A percentile compares a stretch with the other conserved stretches of the same genome.
Evolutionary conservation across 208 protist genomes (phyloP).

Genomic region (Wallacemonas rigidus): DNA sequence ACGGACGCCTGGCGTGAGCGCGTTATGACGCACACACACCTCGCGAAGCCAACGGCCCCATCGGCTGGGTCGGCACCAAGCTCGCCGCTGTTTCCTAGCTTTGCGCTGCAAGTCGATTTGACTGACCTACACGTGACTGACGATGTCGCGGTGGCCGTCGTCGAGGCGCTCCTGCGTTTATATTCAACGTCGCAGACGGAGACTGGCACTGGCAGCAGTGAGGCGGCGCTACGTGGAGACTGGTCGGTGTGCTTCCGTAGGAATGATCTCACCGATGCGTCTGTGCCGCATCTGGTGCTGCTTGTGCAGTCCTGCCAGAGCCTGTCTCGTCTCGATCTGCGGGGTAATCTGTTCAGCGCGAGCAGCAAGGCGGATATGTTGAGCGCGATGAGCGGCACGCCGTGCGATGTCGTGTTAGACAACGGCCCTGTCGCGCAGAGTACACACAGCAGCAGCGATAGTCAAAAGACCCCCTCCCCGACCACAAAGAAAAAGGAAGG

Average conservation of each 20-base stretch:
- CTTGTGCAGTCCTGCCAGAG: slow-evolving; percentile 42
- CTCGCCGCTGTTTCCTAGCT: background rate
- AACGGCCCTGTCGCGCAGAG: slow-evolving; percentile 1
- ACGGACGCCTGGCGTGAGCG: slow-evolving; percentile 23
- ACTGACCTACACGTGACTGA: slow-evolving; percentile 40
- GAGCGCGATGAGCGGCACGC: slow-evolving; percentile 13
- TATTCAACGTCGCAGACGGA: slow-evolving; percentile 11
- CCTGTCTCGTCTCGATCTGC: slow-evolving; percentile 43
- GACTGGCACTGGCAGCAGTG: slow-evolving; percentile 11
- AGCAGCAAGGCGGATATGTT: slow-evolving; percentile 26
- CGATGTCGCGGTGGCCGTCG: slow-evolving; percentile 53
- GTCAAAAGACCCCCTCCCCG: background rate
- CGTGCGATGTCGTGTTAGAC: slow-evolving; percentile 16
- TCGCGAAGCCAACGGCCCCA: background rate
- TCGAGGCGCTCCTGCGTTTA: slow-evolving; percentile 63
- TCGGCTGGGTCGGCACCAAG: background rate
- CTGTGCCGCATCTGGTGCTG: slow-evolving; percentile 47
- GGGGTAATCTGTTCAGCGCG: slow-evolving; percentile 33
- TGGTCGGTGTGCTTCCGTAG: slow-evolving; percentile 42
- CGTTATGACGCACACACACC: slow-evolving; percentile 2
- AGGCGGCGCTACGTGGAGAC: slow-evolving; percentile 4
- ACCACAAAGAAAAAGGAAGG: background rate
- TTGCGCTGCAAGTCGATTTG: slow-evolving; percentile 33
- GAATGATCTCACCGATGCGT: slow-evolving; percentile 55
- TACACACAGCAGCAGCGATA: slow-evolving; percentile 17